Base-by-base conservation (phyloP, 345 rosid species). In the Populus nigra region DNA sequence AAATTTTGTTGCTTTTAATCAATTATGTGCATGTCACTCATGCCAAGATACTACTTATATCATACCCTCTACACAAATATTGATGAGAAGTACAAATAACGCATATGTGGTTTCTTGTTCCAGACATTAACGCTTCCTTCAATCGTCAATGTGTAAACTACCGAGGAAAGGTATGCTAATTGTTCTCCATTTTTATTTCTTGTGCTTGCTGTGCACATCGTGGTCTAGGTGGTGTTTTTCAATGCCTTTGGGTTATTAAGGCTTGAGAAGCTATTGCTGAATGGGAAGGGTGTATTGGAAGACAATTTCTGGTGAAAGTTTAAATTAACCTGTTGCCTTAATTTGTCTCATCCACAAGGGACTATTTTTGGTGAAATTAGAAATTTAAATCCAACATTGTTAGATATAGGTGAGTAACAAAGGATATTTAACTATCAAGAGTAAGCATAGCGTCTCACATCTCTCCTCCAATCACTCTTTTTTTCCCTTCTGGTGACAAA, bases 121-220 rank as follows among this genome's bases (percentile, higher is more conserved):
- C 94, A 95, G 99, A 93, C 72, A 91, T 95, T 80, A 93, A 90
- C 86, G 87, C 89, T 66, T 84, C 89, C 73, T 95, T 91, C 86
- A 93, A 85, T 87, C 91, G 69, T 73, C 88, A 79, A 29, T 93
- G 92, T 74, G 43, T 83, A 66, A 95, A 91, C 85, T 89, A 93
- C 78, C 80, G 83, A 81, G 99, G 99, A 83, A 95, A 93, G 95
- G 98, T 94, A 66, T 1, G 89, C 75, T 74, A 66, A 20, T 35
- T 66, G 23, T 39, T 70, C 69, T 78, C 55, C 65, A 38, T 67
- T 73, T 41, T 53, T 53, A 45, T 61, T 74, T 43, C 75, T 13
- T 73, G 59, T 72, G 69, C 41, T 45, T 27, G 39, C 41, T 0
- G 3, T 67, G 16, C 27, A n/a, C 31, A 16, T 25, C 38, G 68